A percentile compares a stretch with the other conserved stretches of the same genome.
These are phyloP conservation scores for Mucor velutinosus DNA, from an alignment of 371 early-diverging fungal species.

Conservation along the genomic window DNA sequence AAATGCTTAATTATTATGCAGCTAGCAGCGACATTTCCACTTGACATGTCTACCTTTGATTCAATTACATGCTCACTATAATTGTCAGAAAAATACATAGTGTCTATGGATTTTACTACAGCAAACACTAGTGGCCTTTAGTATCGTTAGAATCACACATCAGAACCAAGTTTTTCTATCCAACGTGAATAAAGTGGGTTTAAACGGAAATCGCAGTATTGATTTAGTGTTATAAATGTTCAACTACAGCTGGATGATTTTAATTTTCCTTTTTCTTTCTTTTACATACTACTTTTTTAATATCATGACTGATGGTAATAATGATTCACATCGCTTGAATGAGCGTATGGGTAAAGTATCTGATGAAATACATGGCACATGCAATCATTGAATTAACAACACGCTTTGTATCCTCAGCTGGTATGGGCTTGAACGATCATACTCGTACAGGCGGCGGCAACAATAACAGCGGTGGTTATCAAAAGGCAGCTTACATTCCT, in stretches of 20 bases:
- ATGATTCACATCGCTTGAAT: constrained; percentile 16
- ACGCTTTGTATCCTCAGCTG: constrained; percentile 50
- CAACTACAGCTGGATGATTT: background rate
- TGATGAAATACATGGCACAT: background rate
- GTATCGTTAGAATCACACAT: no score
- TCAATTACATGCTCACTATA: no score
- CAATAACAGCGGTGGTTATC: constrained; percentile 2
- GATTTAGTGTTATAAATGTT: background rate
- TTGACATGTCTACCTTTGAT: no score
- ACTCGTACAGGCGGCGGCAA: constrained; percentile 17
- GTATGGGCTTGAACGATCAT: constrained; percentile 64
- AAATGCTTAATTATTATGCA: no score
- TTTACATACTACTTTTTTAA: constrained; percentile 2
- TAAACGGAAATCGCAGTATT: constrained; percentile 2
- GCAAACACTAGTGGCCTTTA: no score
- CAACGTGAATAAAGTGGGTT: background rate
- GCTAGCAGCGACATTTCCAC: no score
- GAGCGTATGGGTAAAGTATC: constrained; percentile 24
- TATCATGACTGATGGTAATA: constrained; percentile 18
- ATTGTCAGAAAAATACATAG: no score
- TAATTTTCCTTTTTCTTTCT: constrained; percentile 1
- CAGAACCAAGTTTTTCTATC: no score
- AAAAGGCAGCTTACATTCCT: constrained; percentile 51
- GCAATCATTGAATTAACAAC: background rate
- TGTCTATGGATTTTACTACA: no score